Base-by-base conservation (phyloP, 306 rosid genomes). In the Sicyos edulis region DNA sequence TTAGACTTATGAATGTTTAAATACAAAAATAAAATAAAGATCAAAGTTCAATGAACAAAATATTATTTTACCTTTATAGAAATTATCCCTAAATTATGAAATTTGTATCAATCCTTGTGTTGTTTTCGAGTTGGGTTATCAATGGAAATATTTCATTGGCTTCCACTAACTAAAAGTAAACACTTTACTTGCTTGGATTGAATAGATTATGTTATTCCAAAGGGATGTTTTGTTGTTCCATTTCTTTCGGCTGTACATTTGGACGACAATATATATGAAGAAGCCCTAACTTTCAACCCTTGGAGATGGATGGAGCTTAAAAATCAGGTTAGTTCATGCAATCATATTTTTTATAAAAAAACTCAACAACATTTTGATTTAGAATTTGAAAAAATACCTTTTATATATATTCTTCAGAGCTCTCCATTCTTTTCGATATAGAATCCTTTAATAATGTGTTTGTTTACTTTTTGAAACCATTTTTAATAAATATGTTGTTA, bases 211-310 rank as follows among this genome's bases (percentile, higher is more conserved):
- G 76, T 88, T 15, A 84, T 92, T 72, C 96, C 96, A 19, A 90
- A 90, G 76, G 98, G 98, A 70, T 84, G 90, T 84, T 88, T 88
- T 77, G 96, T 92, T 29, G 98, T 92, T 67, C 98, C 98, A 70
- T 92, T 92, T 89, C 96, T 92, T 32, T 90, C 93, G 26, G 96
- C 98, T 10, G 96, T 92, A 51, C 98, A 92, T 84, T 83, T 92
- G 84, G 91, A 92, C 65, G 96, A 92, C 75, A 85, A 82, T 55
- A 85, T 90, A 73, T 92, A 82, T 15, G 74, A 70, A 57, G 98
- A 70, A 78, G 90, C 98, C 80, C 59, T 56, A 71, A 22, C 64
- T 26, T 92, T 92, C 88, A 90, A 88, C 66, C 96, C 98, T 45
- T 90, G 96, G 98, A 90, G 98, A 84, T 92, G 98, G 98, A 86